Evolutionary conservation across 768 basidiomycete species (phyloP).

Genomic region (Hypsizygus marmoreus): DNA sequence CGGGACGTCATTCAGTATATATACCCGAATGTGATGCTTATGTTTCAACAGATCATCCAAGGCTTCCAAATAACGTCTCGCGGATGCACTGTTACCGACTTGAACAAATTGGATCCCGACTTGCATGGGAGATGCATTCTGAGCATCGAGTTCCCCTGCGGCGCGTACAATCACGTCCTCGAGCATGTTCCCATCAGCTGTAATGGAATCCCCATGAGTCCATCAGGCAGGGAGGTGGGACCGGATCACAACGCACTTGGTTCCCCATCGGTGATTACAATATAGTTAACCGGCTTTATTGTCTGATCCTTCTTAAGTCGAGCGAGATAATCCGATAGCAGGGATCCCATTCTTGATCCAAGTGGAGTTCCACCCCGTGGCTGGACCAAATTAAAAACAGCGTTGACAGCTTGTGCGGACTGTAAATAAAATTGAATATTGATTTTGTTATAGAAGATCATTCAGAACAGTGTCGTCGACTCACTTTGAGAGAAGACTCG

Average conservation of each 20-base stretch:
- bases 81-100: slow-evolving; percentile 39
- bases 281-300: slow-evolving; percentile 6
- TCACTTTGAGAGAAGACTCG: background rate
- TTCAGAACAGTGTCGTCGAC: background rate
- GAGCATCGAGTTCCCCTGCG: slow-evolving; percentile 47
- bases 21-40: slow-evolving; percentile 22
- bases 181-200: slow-evolving; percentile 39
- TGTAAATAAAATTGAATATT: background rate
- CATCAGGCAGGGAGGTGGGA: background rate
- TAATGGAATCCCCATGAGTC: background rate
- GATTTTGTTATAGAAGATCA: background rate
- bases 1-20: background rate
- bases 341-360: background rate
- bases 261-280: slow-evolving; percentile 9
- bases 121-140: slow-evolving; percentile 48
- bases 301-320: background rate
- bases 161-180: slow-evolving; percentile 40
- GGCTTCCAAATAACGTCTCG: slow-evolving; percentile 43
- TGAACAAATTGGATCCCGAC: slow-evolving; percentile 12
- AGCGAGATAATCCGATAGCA: background rate
- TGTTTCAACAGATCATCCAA: slow-evolving; percentile 54
- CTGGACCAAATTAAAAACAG: slow-evolving; percentile 1
- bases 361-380: slow-evolving; percentile 2
- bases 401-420: background rate
- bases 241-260: background rate